These are phyloP conservation scores for Laguncularia racemosa DNA, from an alignment of 345 rosid genomes.

Conservation along the genomic window DNA sequence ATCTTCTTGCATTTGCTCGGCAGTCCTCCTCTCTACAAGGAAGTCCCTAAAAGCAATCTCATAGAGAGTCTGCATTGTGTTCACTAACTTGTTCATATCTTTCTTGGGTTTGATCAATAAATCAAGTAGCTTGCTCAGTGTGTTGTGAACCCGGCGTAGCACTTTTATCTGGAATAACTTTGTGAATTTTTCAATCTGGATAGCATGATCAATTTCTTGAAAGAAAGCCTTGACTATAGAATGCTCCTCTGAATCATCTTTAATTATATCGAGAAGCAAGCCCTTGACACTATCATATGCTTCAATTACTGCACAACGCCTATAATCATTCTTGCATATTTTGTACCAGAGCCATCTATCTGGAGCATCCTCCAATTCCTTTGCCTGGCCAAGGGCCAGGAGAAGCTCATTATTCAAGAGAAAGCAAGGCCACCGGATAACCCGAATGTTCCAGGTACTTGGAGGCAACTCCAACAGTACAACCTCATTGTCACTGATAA, in stretches of 20 bases:
- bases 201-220: conserved; percentile 60
- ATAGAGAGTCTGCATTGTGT: conserved; percentile 71
- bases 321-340: conserved; percentile 77
- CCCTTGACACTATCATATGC: conserved; percentile 74
- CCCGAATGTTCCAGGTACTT: conserved; percentile 70
- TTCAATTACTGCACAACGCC: conserved; percentile 87
- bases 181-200: conserved; percentile 63
- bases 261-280: conserved; percentile 54
- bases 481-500: conserved; percentile 69
- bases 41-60: conserved; percentile 69
- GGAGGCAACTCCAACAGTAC: conserved; percentile 84
- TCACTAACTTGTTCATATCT: conserved; percentile 59
- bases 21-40: conserved; percentile 47
- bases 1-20: conserved; percentile 49
- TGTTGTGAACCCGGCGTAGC: conserved; percentile 56
- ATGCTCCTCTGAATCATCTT: conserved; percentile 69
- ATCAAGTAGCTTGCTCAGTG: conserved; percentile 55
- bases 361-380: conserved; percentile 79
- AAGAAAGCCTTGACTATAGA: conserved; percentile 54
- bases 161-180: conserved; percentile 62
- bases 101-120: conserved; percentile 38
- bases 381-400: conserved; percentile 86
- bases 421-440: conserved; percentile 90
- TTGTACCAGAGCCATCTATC: conserved; percentile 88
- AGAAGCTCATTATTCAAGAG: conserved; percentile 81